Conservation (phyloP, 1,139 yeast genomes). For the Petasospora rhodanensis region DNA sequence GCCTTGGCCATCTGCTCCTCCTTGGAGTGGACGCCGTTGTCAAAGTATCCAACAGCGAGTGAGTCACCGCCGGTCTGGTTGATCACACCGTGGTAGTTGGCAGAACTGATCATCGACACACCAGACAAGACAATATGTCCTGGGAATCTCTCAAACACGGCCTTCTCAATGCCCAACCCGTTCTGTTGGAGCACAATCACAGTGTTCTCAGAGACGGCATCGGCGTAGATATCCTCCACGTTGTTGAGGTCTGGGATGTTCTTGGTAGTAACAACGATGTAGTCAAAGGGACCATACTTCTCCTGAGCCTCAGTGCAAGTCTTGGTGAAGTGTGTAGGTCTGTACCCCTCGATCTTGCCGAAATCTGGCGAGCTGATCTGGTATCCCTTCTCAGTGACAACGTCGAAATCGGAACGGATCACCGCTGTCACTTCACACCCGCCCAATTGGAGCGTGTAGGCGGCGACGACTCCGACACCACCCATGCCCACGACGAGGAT, state of each 20-base stretch:
- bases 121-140: slow-evolving; percentile 58
- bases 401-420: slow-evolving; percentile 58
- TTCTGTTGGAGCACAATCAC: slow-evolving; percentile 65
- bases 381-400: slow-evolving; percentile 49
- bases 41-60: slow-evolving; percentile 53
- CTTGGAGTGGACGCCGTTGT: slow-evolving; percentile 26
- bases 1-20: slow-evolving; percentile 33
- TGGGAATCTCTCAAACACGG: slow-evolving; percentile 56
- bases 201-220: slow-evolving; percentile 48
- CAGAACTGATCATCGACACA: slow-evolving; percentile 64
- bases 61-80: slow-evolving; percentile 49
- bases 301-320: slow-evolving; percentile 41
- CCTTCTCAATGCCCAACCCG: slow-evolving; percentile 68
- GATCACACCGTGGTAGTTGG: slow-evolving; percentile 49
- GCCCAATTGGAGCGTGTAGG: slow-evolving; percentile 47
- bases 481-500: slow-evolving; percentile 63
- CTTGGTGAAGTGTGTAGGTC: slow-evolving; percentile 40
- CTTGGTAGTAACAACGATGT: slow-evolving; percentile 63
- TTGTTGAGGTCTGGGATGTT: slow-evolving; percentile 64
- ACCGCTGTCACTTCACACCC: slow-evolving; percentile 49
- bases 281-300: slow-evolving; percentile 53
- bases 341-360: slow-evolving; percentile 50
- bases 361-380: slow-evolving; percentile 56
- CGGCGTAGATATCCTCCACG: slow-evolving; percentile 54
- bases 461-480: slow-evolving; percentile 71